Conservation (phyloP, 371 early-diverging fungal genomes). For the Neoconidiobolus thromboides region DNA sequence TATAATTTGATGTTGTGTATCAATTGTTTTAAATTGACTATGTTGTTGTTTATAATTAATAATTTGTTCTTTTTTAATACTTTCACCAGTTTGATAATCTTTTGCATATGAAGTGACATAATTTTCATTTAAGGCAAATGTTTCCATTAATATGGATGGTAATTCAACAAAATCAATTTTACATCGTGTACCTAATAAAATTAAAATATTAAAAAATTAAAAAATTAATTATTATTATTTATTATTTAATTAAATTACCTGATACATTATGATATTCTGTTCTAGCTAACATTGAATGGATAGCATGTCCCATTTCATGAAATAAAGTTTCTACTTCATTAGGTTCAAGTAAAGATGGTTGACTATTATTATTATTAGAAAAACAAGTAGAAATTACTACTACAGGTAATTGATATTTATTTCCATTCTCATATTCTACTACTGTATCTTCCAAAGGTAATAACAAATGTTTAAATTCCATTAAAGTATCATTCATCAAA, state of each 20-base stretch:
- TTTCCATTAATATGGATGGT: slow-evolving; percentile 88
- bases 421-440: slow-evolving; percentile 11
- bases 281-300: slow-evolving; percentile 90
- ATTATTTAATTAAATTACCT: slow-evolving; percentile 16
- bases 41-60: slow-evolving; percentile 24
- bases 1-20: slow-evolving; percentile 69
- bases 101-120: slow-evolving; percentile 47
- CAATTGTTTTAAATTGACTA: slow-evolving; percentile 35
- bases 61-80: slow-evolving; percentile 23
- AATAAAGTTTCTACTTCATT: slow-evolving; percentile 86
- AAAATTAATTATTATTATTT: background rate
- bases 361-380: slow-evolving; percentile 15
- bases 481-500: slow-evolving; percentile 8
- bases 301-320: slow-evolving; percentile 97
- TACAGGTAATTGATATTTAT: slow-evolving; percentile 45
- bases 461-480: slow-evolving; percentile 12
- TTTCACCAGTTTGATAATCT: slow-evolving; percentile 33
- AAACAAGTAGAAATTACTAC: slow-evolving; percentile 64
- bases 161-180: slow-evolving; percentile 91
- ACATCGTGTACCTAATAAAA: slow-evolving; percentile 51
- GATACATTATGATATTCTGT: slow-evolving; percentile 89
- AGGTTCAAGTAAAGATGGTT: slow-evolving; percentile 29
- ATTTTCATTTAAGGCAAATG: slow-evolving; percentile 54
- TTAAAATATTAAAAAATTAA: background rate
- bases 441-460: slow-evolving; percentile 13